Base-by-base conservation (phyloP, 1,284 basidiomycete genomes). In the Melanopsichium pennsylvanicum region DNA sequence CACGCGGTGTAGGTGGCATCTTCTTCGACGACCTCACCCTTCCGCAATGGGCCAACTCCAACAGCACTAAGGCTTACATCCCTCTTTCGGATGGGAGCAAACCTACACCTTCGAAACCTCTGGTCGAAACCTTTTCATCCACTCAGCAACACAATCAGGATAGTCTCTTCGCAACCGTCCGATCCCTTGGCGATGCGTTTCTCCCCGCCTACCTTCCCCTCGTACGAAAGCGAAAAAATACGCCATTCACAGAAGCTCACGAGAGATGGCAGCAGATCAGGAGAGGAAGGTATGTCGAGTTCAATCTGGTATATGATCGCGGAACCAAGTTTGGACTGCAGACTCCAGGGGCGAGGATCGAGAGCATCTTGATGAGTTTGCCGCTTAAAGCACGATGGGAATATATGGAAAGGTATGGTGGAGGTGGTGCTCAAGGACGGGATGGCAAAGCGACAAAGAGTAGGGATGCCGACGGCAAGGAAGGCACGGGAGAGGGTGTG, bases 1-100 rank as follows among this genome's bases (percentile, higher is more conserved):
- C 87, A 1, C 88, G 95, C 21, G 96, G 96, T 3, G 83, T 99
- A 33, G 96, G 96, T 19, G 96, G 96, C 1, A 85, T 99, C 64
- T 98, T 98, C 85, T 96, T 97, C 80, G 95, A 98, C 82, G 78
- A 80, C 41, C 42, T 81, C 26, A 73, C 75, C 4, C 46, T 80
- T 3, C 76, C 78, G 0, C 38, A 60, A 31, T 72, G 67, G 68
- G 48, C 52, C 9, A 35, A 43, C 15, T 31, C 6, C 18, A 43
- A 40, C 25, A 19, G 43, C 5, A 29, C 27, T 8, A 49, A 42
- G 12, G 59, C 56, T 5, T 78, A 62, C 43, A 66, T 79, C 29
- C 71, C 75, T 2, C 54, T 78, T 13, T 55, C 49, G 15, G 74
- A 79, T 34, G 77, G 77, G 8, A 42, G 41, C 15, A 70, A 61